A percentile compares a stretch with the other conserved stretches of the same genome.
Conservation (phyloP, 1,139 yeast genomes). For the Saccharomyces hybrid region DNA sequence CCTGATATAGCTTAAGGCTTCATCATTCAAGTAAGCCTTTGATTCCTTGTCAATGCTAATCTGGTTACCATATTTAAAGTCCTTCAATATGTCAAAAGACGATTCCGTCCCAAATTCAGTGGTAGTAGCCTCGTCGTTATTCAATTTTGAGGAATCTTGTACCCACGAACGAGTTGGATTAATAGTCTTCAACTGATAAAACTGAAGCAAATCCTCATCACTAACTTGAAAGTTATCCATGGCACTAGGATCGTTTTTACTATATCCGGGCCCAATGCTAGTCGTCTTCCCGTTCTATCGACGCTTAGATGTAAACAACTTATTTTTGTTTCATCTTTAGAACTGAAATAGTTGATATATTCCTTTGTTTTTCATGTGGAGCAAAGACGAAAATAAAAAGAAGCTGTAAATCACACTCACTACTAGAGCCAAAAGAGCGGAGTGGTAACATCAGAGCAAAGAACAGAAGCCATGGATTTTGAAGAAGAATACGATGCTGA, state of each 20-base stretch:
- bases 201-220: constrained; percentile 32
- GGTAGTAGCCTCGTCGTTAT: constrained; percentile 6
- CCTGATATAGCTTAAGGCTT: constrained; percentile 26
- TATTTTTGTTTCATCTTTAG: not conserved
- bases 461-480: constrained; percentile 23
- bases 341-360: not conserved
- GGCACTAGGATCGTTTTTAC: not conserved
- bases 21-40: constrained; percentile 10
- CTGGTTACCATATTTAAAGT: constrained; percentile 24
- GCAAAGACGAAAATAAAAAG: constrained; percentile 32
- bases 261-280: too few relatives aligned
- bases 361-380: constrained; percentile 29
- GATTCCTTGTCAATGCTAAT: constrained; percentile 16
- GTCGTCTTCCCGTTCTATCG: constrained; percentile 13
- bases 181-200: constrained; percentile 37
- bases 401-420: constrained; percentile 50
- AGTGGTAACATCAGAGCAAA: not conserved
- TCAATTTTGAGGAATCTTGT: constrained; percentile 29
- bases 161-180: constrained; percentile 35
- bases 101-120: not conserved
- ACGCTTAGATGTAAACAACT: constrained; percentile 25
- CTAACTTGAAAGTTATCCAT: constrained; percentile 13
- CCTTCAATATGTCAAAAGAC: constrained; percentile 33
- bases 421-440: constrained; percentile 28
- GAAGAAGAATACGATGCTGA: constrained; percentile 37